These are phyloP conservation scores for Tetrahymena borealis DNA, from an alignment of 73 alveolate genomes.

Conservation along the genomic window DNA sequence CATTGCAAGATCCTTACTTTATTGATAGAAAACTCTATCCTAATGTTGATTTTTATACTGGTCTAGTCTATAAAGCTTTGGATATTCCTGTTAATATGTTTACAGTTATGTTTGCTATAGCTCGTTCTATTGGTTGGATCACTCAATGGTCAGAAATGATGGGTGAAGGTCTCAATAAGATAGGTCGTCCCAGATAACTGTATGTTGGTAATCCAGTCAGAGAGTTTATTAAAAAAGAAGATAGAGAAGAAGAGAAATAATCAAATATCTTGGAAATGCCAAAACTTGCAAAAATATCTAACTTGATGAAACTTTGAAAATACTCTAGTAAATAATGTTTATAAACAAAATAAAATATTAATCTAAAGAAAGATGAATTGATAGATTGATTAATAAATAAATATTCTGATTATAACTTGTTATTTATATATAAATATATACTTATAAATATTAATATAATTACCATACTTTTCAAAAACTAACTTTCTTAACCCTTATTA, in stretches of 20 bases:
- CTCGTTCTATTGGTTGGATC: constrained; percentile 92
- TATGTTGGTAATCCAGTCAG: constrained; percentile 52
- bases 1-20: constrained; percentile 84
- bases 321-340: too few species aligned
- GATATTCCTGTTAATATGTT: constrained; percentile 91
- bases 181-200: constrained; percentile 82
- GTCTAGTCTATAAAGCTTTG: constrained; percentile 84
- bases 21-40: constrained; percentile 85
- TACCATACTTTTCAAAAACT: too few species aligned
- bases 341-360: too few species aligned
- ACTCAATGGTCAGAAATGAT: constrained; percentile 95
- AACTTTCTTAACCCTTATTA: too few species aligned
- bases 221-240: constrained; percentile 42
- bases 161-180: constrained; percentile 58
- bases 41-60: constrained; percentile 90
- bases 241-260: constrained; percentile 41
- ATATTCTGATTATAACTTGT: too few species aligned
- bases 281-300: constrained; percentile 18
- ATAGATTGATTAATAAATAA: too few species aligned
- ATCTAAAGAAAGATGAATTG: too few species aligned
- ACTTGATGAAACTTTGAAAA: constrained; percentile 27
- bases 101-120: constrained; percentile 90
- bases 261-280: constrained; percentile 35
- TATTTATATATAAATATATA: too few species aligned
- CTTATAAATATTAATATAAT: too few species aligned